phyloP scores from a whole-genome alignment of 257 asterid genomes.

The Lantana camara region DNA sequence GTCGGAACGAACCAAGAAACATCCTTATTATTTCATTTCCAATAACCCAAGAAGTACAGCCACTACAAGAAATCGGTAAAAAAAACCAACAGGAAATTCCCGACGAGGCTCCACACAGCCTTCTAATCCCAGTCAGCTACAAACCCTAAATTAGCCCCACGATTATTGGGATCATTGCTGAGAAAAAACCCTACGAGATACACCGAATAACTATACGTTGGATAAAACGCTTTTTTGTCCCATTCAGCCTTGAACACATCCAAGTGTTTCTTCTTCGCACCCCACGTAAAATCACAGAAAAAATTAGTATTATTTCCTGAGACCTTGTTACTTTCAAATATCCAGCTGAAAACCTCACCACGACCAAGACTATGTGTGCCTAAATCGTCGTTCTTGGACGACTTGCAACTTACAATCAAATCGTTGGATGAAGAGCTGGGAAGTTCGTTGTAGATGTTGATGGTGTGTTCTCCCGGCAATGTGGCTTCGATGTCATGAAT shows the following conservation, averaged over 20 bases:
- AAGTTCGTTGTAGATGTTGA: neutral
- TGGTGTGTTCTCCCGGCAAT: neutral
- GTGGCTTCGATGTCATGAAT: neutral
- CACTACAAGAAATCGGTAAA: too few relatives aligned
- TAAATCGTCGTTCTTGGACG: neutral
- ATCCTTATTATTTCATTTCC: too few relatives aligned
- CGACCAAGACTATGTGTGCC: neutral
- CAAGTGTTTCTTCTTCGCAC: neutral
- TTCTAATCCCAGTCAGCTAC: neutral
- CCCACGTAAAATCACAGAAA: neutral
- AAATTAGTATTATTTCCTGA: neutral
- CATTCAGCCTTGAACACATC: neutral
- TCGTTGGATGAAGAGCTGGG: neutral
- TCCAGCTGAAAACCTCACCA: neutral
- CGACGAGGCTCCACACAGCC: too few relatives aligned
- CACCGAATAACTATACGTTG: neutral
- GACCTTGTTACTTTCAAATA: neutral
- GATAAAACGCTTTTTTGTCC: neutral
- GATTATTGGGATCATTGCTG: neutral
- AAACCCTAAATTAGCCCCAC: neutral
- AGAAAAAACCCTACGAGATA: neutral
- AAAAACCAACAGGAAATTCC: too few relatives aligned
- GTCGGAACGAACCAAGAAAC: too few relatives aligned
- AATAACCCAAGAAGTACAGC: too few relatives aligned
- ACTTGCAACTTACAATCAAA: neutral